Percentiles rank a stretch among this genome's conserved stretches.
These are phyloP conservation scores for Mortierella sp. DNA, from an alignment of 371 early-diverging fungal genomes.

Conservation along the genomic window DNA sequence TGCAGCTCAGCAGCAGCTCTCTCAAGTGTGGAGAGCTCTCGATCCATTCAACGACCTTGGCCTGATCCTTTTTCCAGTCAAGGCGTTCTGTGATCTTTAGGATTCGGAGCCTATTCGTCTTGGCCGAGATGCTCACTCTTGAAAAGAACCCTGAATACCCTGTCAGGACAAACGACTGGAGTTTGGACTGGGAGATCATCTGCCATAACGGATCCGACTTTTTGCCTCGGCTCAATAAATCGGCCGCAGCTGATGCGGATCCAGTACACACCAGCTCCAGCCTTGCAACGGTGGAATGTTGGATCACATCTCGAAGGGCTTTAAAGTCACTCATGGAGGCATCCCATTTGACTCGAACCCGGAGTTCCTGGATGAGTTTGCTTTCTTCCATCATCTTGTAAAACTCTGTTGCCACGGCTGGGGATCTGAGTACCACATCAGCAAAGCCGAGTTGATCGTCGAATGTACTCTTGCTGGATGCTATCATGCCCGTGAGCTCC, in stretches of 20 bases:
- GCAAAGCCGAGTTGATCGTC: constrained; percentile 15
- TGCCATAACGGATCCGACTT: constrained; percentile 29
- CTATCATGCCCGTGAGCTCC: constrained; percentile 6
- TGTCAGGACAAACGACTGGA: constrained; percentile 17
- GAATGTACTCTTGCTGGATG: constrained; percentile 15
- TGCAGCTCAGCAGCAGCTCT: constrained; percentile 10
- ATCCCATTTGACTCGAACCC: constrained; percentile 18
- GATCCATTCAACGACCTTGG: constrained; percentile 13
- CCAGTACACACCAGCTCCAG: constrained; percentile 12
- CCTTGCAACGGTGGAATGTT: constrained; percentile 6
- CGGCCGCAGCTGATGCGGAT: neutral
- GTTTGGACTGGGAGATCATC: constrained; percentile 16
- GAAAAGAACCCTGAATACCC: constrained; percentile 24
- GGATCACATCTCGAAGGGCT: constrained; percentile 16
- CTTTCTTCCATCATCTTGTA: constrained; percentile 19
- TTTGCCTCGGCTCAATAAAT: constrained; percentile 18
- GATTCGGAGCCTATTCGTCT: constrained; percentile 5
- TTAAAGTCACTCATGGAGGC: constrained; percentile 14
- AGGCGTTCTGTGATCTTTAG: constrained; percentile 16
- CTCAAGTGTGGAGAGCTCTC: constrained; percentile 10
- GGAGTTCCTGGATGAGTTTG: constrained; percentile 22
- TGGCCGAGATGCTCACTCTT: neutral
- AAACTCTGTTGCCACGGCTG: constrained; percentile 15
- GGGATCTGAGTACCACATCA: constrained; percentile 13
- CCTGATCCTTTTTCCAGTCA: constrained; percentile 27